Percentiles rank a stretch among this genome's conserved stretches.
These are phyloP conservation scores for Logfia minima DNA, from an alignment of 129 eudicot genomes.

Conservation along the genomic window DNA sequence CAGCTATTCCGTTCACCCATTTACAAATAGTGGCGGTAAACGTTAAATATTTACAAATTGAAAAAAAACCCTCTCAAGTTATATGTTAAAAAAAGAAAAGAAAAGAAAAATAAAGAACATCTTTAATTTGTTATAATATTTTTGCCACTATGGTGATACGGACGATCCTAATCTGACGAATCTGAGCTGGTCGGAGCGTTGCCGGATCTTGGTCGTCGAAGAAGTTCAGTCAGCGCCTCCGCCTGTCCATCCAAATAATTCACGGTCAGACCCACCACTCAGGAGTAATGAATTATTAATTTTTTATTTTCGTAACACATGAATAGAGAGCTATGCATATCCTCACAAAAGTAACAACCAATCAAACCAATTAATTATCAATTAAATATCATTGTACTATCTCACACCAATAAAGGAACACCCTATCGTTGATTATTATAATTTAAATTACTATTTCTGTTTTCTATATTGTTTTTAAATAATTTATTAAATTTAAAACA, in stretches of 20 bases:
- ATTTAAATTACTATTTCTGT: too few species aligned
- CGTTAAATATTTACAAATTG: too few species aligned
- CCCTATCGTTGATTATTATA: too few species aligned
- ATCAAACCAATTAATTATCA: not conserved
- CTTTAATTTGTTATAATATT: not conserved
- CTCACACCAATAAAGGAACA: too few species aligned
- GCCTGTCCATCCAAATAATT: slow-evolving; percentile 59
- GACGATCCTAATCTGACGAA: slow-evolving; percentile 44
- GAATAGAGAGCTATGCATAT: too few species aligned
- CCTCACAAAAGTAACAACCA: not conserved
- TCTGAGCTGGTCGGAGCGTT: slow-evolving; percentile 46
- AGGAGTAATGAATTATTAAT: not conserved
- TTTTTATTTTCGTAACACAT: not conserved
- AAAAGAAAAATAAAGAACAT: not conserved
- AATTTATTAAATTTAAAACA: too few species aligned
- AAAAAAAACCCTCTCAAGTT: too few species aligned
- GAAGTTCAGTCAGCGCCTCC: slow-evolving; percentile 68
- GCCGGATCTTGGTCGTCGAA: slow-evolving; percentile 87
- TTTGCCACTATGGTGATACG: slow-evolving; percentile 20
- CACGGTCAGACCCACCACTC: slow-evolving; percentile 22
- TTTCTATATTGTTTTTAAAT: too few species aligned
- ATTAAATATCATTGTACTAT: not conserved
- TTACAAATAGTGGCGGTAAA: too few species aligned
- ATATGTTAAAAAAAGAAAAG: too few species aligned
- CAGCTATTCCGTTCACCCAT: too few species aligned